Evolutionary conservation across 2,329 filamentous ascomycete species (phyloP), one percentile per base, ranked within the genome.

Genomic region (Penicillium sp.): DNA sequence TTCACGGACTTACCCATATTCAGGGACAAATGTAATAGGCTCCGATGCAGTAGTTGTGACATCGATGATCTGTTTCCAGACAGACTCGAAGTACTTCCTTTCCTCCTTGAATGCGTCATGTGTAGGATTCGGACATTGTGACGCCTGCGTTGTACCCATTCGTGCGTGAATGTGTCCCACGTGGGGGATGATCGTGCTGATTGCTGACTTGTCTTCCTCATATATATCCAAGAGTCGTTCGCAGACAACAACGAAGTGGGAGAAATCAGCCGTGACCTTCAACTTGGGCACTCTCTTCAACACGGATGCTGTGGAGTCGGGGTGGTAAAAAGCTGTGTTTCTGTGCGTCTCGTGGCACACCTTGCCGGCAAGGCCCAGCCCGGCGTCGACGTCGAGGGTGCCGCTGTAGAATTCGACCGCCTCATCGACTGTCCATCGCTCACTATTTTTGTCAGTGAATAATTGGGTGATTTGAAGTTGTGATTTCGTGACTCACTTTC

Each of bases 61-160:
- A 18, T 53, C 52, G 4, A 67, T 51, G 21, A 64, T 52, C 2
- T 57, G 43, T 1, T 45, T 49, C 64, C 63, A 67, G 5, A 62
- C 43, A 5, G 60, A 64, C 21, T 74, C 71, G 32, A 74, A 73
- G 49, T 70, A 73, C 1, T 56, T 49, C 32, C 66, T 57, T 47
- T 74, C 71, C 1, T 62, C 47, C 4, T 57, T 54, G 29, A 71
- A 74, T 18, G 59, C 52, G 0, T 65, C 63, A 31, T 72, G 63
- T 1, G 65, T 61, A 2, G 72, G 72, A 4, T 75, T 70, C 1
- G 71, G 69, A 24, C 71, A 73, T 43, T 75, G 72, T 0, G 72
- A 73, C 0, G 71, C 66, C 29, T 74, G 71, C 2, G 71, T 72
- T 9, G 71, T 74, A 14, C 72, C 69, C 16, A 71, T 72, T 24